Percentiles rank a stretch among this genome's conserved stretches.
These are phyloP conservation scores for Cyclostephanos tholiformis DNA, from an alignment of 108 stramenopile species.

Conservation along the genomic window DNA sequence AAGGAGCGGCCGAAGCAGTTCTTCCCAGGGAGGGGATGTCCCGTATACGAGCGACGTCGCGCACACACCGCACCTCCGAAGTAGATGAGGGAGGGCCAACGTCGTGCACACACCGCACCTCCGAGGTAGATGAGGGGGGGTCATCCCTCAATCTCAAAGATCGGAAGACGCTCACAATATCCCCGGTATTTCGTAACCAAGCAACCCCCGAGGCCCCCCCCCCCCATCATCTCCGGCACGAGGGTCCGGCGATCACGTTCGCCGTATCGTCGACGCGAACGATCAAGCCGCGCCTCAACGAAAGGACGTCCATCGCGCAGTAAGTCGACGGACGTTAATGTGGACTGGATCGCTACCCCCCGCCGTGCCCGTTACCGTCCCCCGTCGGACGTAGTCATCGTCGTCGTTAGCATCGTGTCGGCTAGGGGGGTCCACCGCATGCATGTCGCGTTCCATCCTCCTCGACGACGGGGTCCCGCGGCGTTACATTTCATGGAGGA, in stretches of 20 bases:
- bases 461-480: too few species aligned
- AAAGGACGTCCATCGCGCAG: too few species aligned
- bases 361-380: too few species aligned
- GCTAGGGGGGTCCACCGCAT: too few species aligned
- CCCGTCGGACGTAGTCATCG: too few species aligned
- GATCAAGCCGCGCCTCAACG: too few species aligned
- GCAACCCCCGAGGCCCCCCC: conserved; percentile 57
- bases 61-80: conserved; percentile 18
- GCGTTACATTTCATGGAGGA: too few species aligned
- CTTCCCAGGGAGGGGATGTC: conserved; percentile 53
- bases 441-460: too few species aligned
- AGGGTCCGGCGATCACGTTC: conserved; percentile 45
- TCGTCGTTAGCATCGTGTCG: too few species aligned
- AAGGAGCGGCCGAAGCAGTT: conserved; percentile 41
- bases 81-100: conserved; percentile 62
- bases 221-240: conserved; percentile 32
- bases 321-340: too few species aligned
- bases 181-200: conserved; percentile 67
- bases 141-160: conserved; percentile 33
- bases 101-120: conserved; percentile 31
- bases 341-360: too few species aligned
- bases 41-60: conserved; percentile 43
- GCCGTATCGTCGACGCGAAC: conserved; percentile 58
- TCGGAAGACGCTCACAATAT: conserved; percentile 46
- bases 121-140: background rate